Evolutionary conservation across 2,329 filamentous ascomycete species (phyloP).

Genomic region (Harringtonia aguacate): DNA sequence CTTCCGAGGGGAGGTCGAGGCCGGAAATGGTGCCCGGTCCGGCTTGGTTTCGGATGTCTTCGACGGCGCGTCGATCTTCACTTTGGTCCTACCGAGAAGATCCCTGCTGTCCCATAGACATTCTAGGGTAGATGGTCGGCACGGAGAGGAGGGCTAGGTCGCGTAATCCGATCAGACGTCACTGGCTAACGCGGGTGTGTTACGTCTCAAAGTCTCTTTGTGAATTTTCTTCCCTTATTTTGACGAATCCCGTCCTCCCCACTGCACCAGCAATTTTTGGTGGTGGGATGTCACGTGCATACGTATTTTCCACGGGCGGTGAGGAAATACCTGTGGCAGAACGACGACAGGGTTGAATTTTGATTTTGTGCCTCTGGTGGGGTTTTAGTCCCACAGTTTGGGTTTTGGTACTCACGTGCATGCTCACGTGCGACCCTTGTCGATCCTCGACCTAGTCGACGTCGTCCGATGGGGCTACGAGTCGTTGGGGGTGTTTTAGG

Average conservation of each 20-base stretch:
- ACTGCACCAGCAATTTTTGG: background rate
- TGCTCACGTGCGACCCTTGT: too few relatives aligned
- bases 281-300: constrained; percentile 2
- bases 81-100: constrained; percentile 5
- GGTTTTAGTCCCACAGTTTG: too few relatives aligned
- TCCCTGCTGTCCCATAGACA: background rate
- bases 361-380: too few relatives aligned
- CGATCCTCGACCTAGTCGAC: too few relatives aligned
- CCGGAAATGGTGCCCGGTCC: background rate
- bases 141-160: background rate
- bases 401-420: too few relatives aligned
- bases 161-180: background rate
- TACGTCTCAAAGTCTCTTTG: background rate
- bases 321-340: background rate
- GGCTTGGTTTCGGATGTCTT: constrained; percentile 1
- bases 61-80: background rate
- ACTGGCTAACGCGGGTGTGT: background rate
- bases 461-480: too few relatives aligned
- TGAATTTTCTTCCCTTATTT: constrained; percentile 2
- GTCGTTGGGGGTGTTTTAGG: too few relatives aligned
- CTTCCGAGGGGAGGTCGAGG: background rate
- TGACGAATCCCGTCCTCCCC: background rate
- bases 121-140: background rate
- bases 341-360: too few relatives aligned
- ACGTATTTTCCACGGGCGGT: background rate